Evolutionary conservation across 768 basidiomycete species (phyloP), one percentile per base, ranked within the genome.

Genomic region (Chiua virens): DNA sequence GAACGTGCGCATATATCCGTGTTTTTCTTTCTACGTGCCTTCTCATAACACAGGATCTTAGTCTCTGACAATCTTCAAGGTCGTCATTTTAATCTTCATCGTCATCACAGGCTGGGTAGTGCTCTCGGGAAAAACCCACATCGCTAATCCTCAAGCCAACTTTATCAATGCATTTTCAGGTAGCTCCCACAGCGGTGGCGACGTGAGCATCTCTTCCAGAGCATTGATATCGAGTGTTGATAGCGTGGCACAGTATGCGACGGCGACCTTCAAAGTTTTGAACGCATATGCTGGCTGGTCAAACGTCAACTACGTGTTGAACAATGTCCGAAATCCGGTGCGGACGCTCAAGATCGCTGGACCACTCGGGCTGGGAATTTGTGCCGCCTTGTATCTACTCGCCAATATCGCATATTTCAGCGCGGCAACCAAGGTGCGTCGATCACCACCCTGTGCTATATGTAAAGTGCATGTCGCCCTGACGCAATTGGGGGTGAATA

Each of bases 71-170:
- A 52, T 80, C 22, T 81, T 83, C 71, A 84, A 84, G 61, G 75
- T 79, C 7, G 47, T 71, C 14, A 78, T 84, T 42, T 68, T 85
- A 0, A 23, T 79, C 20, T 75, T 83, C 51, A 65, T 86, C 38
- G 76, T 82, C 1, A 64, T 84, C 36, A 77, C 80, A 5, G 82
- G 83, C 4, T 78, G 82, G 71, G 80, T 79, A n/a, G 85, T 86
- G 8, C 73, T 87, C 11, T 75, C 77, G 4, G 85, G 83, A 0
- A 71, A 75, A 46, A 84, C 82, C 3, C 72, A 71, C 9, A 74
- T 87, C 17, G 36, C 72, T 39, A 76, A 86, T 62, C 82, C 85
- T 0, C 73, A 76, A 43, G 73, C 69, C 35, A 83, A 83, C 62
- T 86, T 87, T 65, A 71, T 67, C 36, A 64, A 85, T 57, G 71